These are phyloP conservation scores for Amborella trichopoda DNA, from an alignment of 164 flowering plant genomes.

Conservation along the genomic window DNA sequence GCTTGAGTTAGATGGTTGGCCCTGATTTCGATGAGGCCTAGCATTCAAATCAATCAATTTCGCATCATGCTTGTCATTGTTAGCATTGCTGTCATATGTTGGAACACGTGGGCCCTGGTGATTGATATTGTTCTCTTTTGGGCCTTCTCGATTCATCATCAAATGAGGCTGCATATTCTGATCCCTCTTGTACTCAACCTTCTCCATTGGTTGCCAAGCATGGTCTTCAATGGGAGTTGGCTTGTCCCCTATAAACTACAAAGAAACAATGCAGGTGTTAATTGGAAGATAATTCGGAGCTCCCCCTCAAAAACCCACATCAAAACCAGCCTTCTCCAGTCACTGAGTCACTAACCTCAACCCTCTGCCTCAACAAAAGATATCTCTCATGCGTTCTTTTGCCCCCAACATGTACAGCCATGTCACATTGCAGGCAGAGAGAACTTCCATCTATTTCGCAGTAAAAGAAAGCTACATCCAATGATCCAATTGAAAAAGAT, in stretches of 20 bases:
- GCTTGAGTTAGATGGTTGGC: constrained; percentile 37
- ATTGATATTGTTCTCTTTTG: constrained; percentile 33
- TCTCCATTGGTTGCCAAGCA: constrained; percentile 25
- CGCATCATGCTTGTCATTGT: constrained; percentile 29
- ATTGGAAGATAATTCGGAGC: no score
- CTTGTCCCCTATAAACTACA: constrained; percentile 89
- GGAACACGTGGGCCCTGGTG: constrained; percentile 26
- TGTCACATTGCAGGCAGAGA: constrained; percentile 67
- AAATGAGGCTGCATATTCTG: constrained; percentile 21
- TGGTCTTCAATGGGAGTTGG: constrained; percentile 31
- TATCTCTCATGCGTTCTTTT: constrained; percentile 89
- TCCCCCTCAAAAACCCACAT: no score
- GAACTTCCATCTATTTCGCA: constrained; percentile 53
- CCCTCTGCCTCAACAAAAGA: constrained; percentile 81
- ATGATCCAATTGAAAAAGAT: no score
- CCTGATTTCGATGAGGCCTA: constrained; percentile 42
- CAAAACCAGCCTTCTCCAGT: background rate
- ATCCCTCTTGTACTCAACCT: constrained; percentile 27
- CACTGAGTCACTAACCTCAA: constrained; percentile 51
- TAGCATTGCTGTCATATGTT: constrained; percentile 20
- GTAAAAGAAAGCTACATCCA: constrained; percentile 46
- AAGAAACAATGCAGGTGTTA: no score
- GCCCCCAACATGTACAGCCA: constrained; percentile 95
- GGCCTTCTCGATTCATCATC: background rate
- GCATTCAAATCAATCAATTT: constrained; percentile 71